A percentile compares a stretch with the other conserved stretches of the same genome.
Evolutionary conservation across 148 eudicot species (phyloP).

Genomic region (Camellia granthamiana): DNA sequence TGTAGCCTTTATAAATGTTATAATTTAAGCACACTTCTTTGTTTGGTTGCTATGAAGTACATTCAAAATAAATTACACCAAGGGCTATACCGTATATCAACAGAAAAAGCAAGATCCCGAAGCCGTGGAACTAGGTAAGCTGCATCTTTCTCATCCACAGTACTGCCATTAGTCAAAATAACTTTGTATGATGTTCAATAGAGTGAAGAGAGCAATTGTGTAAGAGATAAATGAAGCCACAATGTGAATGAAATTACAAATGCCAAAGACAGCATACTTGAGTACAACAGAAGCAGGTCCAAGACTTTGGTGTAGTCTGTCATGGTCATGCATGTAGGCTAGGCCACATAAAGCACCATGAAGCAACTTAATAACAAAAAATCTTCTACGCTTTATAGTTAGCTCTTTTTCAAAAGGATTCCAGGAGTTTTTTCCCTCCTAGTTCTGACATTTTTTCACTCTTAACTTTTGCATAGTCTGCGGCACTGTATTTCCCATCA

Average conservation of each 20-base stretch:
- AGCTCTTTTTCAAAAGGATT: slow-evolving; percentile 67
- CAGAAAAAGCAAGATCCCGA: slow-evolving; percentile 93
- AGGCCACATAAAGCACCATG: slow-evolving; percentile 68
- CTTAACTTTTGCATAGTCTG: slow-evolving; percentile 73
- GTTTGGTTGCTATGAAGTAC: no score
- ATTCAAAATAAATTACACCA: not conserved
- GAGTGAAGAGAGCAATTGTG: not conserved
- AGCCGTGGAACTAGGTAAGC: slow-evolving; percentile 79
- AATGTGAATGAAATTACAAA: not conserved
- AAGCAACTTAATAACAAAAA: slow-evolving; percentile 61
- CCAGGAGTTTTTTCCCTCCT: slow-evolving; percentile 59
- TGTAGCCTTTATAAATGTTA: no score
- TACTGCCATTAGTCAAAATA: slow-evolving; percentile 45
- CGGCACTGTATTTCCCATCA: slow-evolving; percentile 79
- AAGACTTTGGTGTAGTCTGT: slow-evolving; percentile 94
- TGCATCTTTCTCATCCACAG: slow-evolving; percentile 74
- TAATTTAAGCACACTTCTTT: not conserved
- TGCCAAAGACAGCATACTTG: slow-evolving; percentile 51
- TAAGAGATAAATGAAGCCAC: not conserved
- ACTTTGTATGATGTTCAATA: slow-evolving; percentile 5
- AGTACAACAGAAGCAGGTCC: slow-evolving; percentile 98
- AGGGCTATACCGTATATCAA: slow-evolving; percentile 72
- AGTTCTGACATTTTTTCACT: slow-evolving; percentile 57
- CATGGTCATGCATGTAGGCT: slow-evolving; percentile 86
- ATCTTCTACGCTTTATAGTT: slow-evolving; percentile 68